Base-by-base conservation (phyloP, 2,329 filamentous ascomycete species). In the Akanthomyces lecanii region DNA sequence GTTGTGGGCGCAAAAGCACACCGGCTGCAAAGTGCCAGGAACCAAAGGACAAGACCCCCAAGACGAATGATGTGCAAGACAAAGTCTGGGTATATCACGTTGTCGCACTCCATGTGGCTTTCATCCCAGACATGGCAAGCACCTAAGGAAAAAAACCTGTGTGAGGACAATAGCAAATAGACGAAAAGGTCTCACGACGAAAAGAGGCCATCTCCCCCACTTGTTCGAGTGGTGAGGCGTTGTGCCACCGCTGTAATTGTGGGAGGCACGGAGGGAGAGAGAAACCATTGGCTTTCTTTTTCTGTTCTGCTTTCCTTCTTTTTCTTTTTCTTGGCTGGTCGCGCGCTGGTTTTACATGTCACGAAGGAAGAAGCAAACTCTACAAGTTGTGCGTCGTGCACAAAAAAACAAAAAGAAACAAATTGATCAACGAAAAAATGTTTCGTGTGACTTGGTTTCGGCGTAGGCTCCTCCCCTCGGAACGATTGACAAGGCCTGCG, bases 351-450 rank as follows among this genome's bases (percentile, higher is more conserved):
- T 61, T 6, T 61, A 25, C 58, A 42, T 42, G 56, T 30, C 21
- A 59, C 25, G 5, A n/a, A 52, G n/a, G 16, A 61, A 48, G 57
- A 61, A 61, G 57, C 57, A 61, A 61, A 61, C 57, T 53, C 28
- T n/a, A 36, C 7, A 44, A 23, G 11, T 6, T 23, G 47, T 61
- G 38, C n/a, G 47, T 21, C 47, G 7, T 45, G 48, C 5, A 25
- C 45, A 45, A 25, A 53, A 30, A 48, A 25, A 7, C 4, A 50
- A 48, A n/a, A 28, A 44, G 33, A 36, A 36, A 36, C 33, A 28
- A 11, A 18, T 44, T n/a, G 25, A 18, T 7, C 4, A n/a, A 7
- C n/a, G 23, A 25, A 23, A n/a, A 18, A 30, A 11, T 30, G 36
- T 33, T 30, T 30, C 25, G 40, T 16, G 53, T 33, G 18, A 44